Evolutionary conservation across 2,329 filamentous ascomycete species (phyloP), one percentile per base, ranked within the genome.

Genomic region (Furcasterigmium furcatum): DNA sequence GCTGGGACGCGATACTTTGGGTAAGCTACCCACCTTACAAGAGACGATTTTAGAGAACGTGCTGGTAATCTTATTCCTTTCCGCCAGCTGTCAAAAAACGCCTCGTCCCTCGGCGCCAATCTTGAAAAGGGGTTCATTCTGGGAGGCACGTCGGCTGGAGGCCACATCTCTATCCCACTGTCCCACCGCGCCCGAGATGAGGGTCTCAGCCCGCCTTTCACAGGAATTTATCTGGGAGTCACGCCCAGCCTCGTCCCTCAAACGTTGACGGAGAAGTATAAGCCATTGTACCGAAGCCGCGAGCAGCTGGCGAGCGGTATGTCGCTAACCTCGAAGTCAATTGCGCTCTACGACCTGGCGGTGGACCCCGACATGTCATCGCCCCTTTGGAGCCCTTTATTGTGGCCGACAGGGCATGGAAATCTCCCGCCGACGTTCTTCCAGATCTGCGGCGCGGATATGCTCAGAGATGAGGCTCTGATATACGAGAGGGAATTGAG

Each of bases 121-220:
- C 24, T 27, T 27, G 7, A 27, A 12, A 7, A 27, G 24, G 24
- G 24, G 12, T 27, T 27, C 24, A 27, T 27, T 12, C 12, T 27
- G 24, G 24, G 24, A 7, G 24, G 24, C 7, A 12, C 12, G 24
- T 27, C 24, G 12, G 24, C 24, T 7, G 24, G 24, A 27, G 24
- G 24, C 12, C 24, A 27, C 24, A 27, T 27, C 12, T 27, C 24
- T 7, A 27, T 27, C 12, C 24, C 57, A n/a, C 44, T 58, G 44
- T 53, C 51, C 35, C 55, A 58, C 44, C 48, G 52, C 1, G 52
- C 52, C 2, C 18, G 45, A 13, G 47, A 48, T 8, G 36, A 46
- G 12, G 25, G 27, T 9, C 20, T 50, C 13, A n/a, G 5, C 13
- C 47, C 45, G n/a, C 47, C 45, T 8, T 21, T 52, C 2, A 52